Percentiles rank a stretch among this genome's conserved stretches.
Conservation (phyloP, 129 eudicot species). For the Escallonia herrerae region DNA sequence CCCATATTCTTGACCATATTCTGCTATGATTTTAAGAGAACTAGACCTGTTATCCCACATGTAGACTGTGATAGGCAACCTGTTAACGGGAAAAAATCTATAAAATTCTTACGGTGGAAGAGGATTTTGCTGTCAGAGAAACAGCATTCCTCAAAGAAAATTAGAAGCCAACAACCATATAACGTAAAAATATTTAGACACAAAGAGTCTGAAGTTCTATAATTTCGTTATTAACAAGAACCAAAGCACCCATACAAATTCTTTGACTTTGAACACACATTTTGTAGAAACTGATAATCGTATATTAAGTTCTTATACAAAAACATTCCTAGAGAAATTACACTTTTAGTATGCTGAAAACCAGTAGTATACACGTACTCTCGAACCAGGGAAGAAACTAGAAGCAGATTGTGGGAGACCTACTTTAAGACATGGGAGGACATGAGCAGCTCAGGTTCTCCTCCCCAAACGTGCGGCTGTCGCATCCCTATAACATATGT, state of each 20-base stretch:
- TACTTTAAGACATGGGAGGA: conserved; percentile 66
- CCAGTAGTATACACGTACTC: neutral
- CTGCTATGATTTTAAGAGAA: conserved; percentile 51
- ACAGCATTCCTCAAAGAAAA: too few species aligned
- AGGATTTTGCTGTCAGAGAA: too few species aligned
- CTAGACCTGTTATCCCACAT: conserved; percentile 57
- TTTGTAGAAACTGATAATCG: too few species aligned
- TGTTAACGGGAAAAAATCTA: conserved; percentile 15
- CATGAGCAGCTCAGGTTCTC: conserved; percentile 91
- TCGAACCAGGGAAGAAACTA: neutral
- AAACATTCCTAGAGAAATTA: too few species aligned
- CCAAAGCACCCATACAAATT: too few species aligned
- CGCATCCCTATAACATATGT: conserved; percentile 57
- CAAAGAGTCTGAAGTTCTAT: too few species aligned
- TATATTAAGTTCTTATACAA: too few species aligned
- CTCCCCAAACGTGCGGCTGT: conserved; percentile 85
- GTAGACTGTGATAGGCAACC: conserved; percentile 70
- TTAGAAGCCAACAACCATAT: too few species aligned
- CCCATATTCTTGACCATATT: conserved; percentile 81
- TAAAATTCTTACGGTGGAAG: too few species aligned
- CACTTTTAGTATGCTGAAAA: neutral
- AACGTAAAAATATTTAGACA: too few species aligned
- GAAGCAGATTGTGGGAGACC: neutral
- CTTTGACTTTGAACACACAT: too few species aligned
- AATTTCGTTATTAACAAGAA: too few species aligned